Percentiles rank a stretch among this genome's conserved stretches.
Evolutionary conservation across 768 basidiomycete species (phyloP).

Genomic region (Serendipita sp.): DNA sequence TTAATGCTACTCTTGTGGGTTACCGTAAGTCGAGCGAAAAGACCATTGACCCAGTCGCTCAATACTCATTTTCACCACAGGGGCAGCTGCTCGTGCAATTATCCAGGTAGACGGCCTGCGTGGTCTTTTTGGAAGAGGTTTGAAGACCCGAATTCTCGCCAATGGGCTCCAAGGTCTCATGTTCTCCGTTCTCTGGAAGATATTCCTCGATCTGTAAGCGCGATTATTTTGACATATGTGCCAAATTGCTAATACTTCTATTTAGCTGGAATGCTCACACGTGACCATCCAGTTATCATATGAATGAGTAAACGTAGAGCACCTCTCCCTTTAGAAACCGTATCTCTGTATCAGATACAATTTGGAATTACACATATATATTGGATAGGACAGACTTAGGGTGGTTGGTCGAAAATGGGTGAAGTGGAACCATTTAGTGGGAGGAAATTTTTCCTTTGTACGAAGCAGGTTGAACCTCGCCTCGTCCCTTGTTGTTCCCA

Average conservation of each 20-base stretch:
- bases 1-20: constrained; percentile 62
- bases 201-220: constrained; percentile 76
- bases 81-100: constrained; percentile 60
- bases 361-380: too few relatives aligned
- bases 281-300: neutral
- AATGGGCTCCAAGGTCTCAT: constrained; percentile 86
- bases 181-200: constrained; percentile 82
- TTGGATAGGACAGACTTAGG: too few relatives aligned
- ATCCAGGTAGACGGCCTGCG: constrained; percentile 55
- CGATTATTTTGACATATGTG: neutral
- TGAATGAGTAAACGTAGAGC: too few relatives aligned
- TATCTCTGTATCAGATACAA: too few relatives aligned
- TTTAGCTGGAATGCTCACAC: constrained; percentile 5
- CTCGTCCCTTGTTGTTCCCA: too few relatives aligned
- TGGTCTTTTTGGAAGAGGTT: constrained; percentile 75
- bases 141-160: constrained; percentile 76
- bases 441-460: too few relatives aligned
- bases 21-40: constrained; percentile 30
- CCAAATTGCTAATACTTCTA: neutral
- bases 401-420: too few relatives aligned
- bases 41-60: neutral
- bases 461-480: too few relatives aligned
- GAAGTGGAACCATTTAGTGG: too few relatives aligned
- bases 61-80: constrained; percentile 10
- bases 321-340: too few relatives aligned